Evolutionary conservation across 225 moss, liverwort and hornwort genomes (phyloP), one percentile per base, ranked within the genome.

Genomic region (Thuidium tamariscinum): DNA sequence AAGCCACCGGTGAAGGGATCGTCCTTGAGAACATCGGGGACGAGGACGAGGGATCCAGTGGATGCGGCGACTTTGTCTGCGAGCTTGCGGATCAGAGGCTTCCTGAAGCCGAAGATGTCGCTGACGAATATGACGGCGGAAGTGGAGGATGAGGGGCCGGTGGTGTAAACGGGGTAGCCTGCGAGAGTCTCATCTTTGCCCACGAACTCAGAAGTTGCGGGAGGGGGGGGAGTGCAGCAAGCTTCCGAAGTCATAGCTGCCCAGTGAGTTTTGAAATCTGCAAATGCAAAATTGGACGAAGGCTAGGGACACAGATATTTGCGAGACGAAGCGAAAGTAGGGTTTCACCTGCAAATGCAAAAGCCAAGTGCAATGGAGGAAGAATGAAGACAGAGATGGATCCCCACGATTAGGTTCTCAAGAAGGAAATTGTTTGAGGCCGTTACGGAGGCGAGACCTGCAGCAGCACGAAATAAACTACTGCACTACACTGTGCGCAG

Each of bases 141-240:
- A 11, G 91, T 85, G 14, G 93, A 83, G 3, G 90, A 64, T 1
- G 93, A 88, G 61, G 60, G 11, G 6, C 95, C 95, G n/a, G 89
- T 91, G 11, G 86, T 21, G 76, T 97, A 97, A 1, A 86, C 92
- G 12, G 32, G 48, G 75, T 91, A 77, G 6, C 92, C 93, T 5
- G 81, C 92, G 13, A 95, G 64, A 10, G 67, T 87, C 39, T 87
- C 95, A 25, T 68, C 85, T 77, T 77, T 90, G 34, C 97, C 96
- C 39, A 65, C 61, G 3, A 64, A 79, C 7, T 59, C 32, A 29
- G 90, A 30, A 22, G 89, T 74, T 4, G 94, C 90, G 13, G 93
- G 90, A 18, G 95, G 95, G 0, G 97, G 91, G 34, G 97, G 94
- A 51, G 86, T 93, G 88, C 95, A 97, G 74, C 97, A 97, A 7